Conservation (phyloP, 257 asterid species). For the Solanum etuberosum region DNA sequence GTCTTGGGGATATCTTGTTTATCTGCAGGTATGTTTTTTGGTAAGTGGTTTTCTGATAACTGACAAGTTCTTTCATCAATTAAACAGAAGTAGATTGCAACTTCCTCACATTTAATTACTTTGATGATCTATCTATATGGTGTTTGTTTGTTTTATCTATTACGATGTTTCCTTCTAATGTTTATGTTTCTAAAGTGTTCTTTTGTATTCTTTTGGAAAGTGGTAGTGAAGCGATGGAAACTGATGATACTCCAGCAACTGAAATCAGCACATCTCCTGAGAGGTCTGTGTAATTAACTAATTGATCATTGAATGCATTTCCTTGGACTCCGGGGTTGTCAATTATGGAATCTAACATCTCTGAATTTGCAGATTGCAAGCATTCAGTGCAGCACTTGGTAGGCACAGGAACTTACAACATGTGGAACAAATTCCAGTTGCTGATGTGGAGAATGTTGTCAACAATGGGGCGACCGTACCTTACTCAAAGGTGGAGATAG, state of each 20-base stretch:
- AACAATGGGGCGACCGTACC: conserved; percentile 50
- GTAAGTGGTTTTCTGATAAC: background rate
- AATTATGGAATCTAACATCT: background rate
- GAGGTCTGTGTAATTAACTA: conserved; percentile 33
- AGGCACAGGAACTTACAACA: conserved; percentile 61
- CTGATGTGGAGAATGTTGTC: conserved; percentile 63
- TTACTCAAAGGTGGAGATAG: conserved; percentile 50
- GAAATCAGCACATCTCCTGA: conserved; percentile 26
- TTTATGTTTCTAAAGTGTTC: background rate
- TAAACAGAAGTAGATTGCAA: background rate
- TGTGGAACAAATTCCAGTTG: conserved; percentile 54
- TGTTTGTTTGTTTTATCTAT: background rate
- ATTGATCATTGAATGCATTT: background rate
- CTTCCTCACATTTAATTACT: background rate
- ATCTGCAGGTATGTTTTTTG: background rate
- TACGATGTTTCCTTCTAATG: background rate
- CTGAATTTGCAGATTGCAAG: conserved; percentile 45
- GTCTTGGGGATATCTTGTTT: background rate
- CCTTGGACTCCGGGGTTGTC: background rate
- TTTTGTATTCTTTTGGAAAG: conserved; percentile 18
- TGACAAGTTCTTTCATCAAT: background rate
- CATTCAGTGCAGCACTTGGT: conserved; percentile 60
- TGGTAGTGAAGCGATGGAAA: conserved; percentile 62
- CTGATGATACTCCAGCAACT: conserved; percentile 47
- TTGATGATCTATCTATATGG: background rate